Evolutionary conservation across 345 rosid species (phyloP).

Genomic region (Brassica cretica): DNA sequence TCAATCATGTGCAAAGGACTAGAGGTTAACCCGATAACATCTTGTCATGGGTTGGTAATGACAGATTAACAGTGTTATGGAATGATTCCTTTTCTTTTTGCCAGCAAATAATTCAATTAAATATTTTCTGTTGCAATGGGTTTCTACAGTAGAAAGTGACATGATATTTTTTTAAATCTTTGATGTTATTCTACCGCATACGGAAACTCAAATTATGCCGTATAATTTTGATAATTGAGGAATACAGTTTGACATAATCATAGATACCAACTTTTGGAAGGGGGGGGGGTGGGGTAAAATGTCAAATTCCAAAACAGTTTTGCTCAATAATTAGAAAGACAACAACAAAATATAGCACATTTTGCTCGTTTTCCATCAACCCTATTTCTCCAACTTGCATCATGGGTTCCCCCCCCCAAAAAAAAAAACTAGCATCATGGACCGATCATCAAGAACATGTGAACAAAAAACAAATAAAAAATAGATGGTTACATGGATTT

Average conservation of each 20-base stretch:
- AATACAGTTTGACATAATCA: neutral
- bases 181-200: neutral
- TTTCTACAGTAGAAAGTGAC: conserved; percentile 6
- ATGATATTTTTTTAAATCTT: neutral
- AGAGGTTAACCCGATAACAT: neutral
- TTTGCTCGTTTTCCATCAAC: conserved; percentile 33
- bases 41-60: conserved; percentile 34
- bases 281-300: too few species aligned
- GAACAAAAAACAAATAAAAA: neutral
- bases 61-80: conserved; percentile 27
- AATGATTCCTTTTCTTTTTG: conserved; percentile 16
- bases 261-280: too few species aligned
- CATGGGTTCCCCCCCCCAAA: neutral
- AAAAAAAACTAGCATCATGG: conserved; percentile 6
- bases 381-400: conserved; percentile 12
- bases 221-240: neutral
- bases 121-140: neutral
- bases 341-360: conserved; percentile 26
- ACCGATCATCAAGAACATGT: conserved; percentile 10
- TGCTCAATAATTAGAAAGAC: conserved; percentile 9
- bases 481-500: neutral
- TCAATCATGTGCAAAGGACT: neutral
- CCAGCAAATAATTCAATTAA: neutral
- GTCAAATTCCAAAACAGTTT: neutral
- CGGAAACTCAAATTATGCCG: neutral